Evolutionary conservation across 179 eudicot species (phyloP).

Genomic region (Sideroxylon spinosum): DNA sequence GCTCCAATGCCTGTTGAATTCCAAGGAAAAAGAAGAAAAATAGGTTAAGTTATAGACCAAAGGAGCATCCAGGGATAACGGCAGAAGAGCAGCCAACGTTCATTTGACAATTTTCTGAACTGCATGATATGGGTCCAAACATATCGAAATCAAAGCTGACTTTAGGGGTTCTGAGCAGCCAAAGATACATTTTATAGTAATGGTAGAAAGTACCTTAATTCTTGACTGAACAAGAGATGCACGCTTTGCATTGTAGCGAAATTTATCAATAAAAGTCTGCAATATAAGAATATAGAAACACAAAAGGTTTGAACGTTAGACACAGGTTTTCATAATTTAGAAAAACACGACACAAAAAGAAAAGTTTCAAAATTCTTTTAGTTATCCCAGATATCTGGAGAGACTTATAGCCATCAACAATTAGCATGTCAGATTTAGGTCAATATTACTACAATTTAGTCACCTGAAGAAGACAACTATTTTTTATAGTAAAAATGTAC

Average conservation of each 20-base stretch:
- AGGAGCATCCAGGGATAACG: not conserved
- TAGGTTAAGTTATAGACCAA: not conserved
- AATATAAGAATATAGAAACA: constrained; percentile 18
- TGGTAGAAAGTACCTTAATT: constrained; percentile 65
- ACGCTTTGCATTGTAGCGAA: constrained; percentile 98
- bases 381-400: not conserved
- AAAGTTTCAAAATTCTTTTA: not conserved
- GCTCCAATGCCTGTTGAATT: constrained; percentile 75
- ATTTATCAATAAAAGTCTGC: constrained; percentile 93
- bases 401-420: not conserved
- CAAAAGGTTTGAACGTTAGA: constrained; percentile 9
- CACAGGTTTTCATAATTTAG: not conserved
- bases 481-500: not conserved
- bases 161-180: constrained; percentile 8
- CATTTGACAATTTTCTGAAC: constrained; percentile 2
- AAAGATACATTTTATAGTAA: constrained; percentile 1
- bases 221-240: constrained; percentile 99
- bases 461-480: constrained; percentile 5
- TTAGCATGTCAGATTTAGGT: not conserved
- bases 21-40: constrained; percentile 15
- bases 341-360: constrained; percentile 11
- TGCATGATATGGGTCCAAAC: not conserved
- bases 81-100: not conserved
- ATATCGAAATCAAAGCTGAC: constrained; percentile 7
- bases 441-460: not conserved